Base-by-base conservation (phyloP, 2,329 filamentous ascomycete species). In the Thelonectria olida region DNA sequence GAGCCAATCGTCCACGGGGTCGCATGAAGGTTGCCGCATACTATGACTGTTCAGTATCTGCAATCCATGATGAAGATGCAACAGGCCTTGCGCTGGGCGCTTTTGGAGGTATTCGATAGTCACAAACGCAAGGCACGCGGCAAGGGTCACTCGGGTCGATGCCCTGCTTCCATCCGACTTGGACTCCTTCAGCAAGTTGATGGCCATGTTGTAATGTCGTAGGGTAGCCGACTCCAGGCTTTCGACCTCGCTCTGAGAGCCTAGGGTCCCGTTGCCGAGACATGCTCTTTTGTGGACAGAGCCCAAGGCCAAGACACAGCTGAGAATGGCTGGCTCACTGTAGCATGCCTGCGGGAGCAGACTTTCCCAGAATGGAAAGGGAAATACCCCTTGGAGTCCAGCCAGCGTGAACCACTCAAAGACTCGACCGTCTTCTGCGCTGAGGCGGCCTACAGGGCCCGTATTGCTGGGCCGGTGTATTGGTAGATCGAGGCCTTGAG, bases 281-380 rank as follows among this genome's bases (percentile, higher is more conserved):
- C 20, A 31, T 28, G 44, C 31, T 34, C 45, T 50, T 41, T 44
- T 57, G 36, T 57, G 54, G 12, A 38, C 13, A 36, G 54, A 57
- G 19, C 54, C 54, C 20, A 57, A 36, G 8, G 54, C 54, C 54
- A 57, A 57, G 19, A 51, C 54, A 34, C 54, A 57, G 25, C 54
- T 57, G 2, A 57, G 36, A 22, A 57, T 42, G 17, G 31, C 25
- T 5, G 54, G 54, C 38, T 57, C 54, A 44, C 31, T 36, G 38
- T 42, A 15, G 23, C 45, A 57, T 25, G 54, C 45, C 36, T 57
- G 54, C 5, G 54, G 54, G 10, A 57, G 25, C 8, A 57, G 45
- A 20, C 6, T 57, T 25, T 57, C 36, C 54, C 54, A 57, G 27
- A 57, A 57, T 19, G 54, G 45, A 28, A 51, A 57, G 13, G 54